A percentile compares a stretch with the other conserved stretches of the same genome.
Evolutionary conservation across 1,139 yeast genomes (phyloP).

Genomic region (Torulaspora globosa): DNA sequence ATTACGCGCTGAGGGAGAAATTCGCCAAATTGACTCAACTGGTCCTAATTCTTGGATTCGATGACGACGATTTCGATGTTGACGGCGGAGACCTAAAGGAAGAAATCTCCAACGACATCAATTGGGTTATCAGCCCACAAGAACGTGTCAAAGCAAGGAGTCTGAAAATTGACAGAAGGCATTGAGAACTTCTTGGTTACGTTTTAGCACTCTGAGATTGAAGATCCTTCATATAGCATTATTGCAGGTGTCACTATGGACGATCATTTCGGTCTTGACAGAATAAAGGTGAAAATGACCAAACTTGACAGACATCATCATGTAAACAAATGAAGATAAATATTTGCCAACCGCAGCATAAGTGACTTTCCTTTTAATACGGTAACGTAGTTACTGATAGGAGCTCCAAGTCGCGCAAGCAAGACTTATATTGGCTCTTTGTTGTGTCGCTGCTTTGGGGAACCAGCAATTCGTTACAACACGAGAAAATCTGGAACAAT

Average conservation of each 20-base stretch:
- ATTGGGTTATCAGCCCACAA: conserved; percentile 76
- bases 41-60: conserved; percentile 75
- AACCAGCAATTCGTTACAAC: not conserved
- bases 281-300: conserved; percentile 8
- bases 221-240: not conserved
- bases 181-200: conserved; percentile 2
- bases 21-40: conserved; percentile 81
- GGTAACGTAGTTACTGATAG: conserved; percentile 12
- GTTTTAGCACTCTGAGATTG: too few species aligned
- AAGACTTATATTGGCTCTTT: conserved; percentile 3
- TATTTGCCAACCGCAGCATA: conserved; percentile 1
- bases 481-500: not conserved
- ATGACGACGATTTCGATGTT: conserved; percentile 63
- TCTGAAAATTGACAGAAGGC: conserved; percentile 45
- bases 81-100: conserved; percentile 37
- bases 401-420: conserved; percentile 4
- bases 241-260: not conserved
- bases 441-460: not conserved
- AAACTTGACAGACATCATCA: conserved; percentile 15
- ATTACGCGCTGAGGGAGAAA: conserved; percentile 70
- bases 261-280: conserved; percentile 6
- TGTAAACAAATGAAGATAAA: conserved; percentile 12
- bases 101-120: conserved; percentile 48
- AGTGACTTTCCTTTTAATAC: conserved; percentile 8
- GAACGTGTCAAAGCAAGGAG: conserved; percentile 61